Conservation (phyloP, 805 yeast species). For the Ogataea trehaloabstinens region DNA sequence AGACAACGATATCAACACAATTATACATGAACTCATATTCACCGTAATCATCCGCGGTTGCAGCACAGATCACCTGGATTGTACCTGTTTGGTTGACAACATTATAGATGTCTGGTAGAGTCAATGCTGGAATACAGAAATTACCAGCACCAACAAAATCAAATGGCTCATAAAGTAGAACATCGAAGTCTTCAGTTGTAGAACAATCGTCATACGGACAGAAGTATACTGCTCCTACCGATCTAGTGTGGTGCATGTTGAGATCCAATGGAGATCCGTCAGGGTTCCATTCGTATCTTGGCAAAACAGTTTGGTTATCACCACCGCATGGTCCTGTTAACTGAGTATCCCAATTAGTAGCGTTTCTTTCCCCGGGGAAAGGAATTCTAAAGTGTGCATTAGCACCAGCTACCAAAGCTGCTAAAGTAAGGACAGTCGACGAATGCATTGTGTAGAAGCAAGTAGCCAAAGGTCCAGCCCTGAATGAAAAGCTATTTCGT, state of each 20-base stretch:
- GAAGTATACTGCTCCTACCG: constrained; percentile 29
- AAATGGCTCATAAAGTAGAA: constrained; percentile 23
- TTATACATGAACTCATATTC: constrained; percentile 27
- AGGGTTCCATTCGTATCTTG: constrained; percentile 32
- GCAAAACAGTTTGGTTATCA: constrained; percentile 22
- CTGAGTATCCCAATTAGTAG: constrained; percentile 30
- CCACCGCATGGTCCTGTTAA: constrained; percentile 32
- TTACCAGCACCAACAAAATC: constrained; percentile 24
- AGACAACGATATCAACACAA: constrained; percentile 29
- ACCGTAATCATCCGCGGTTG: constrained; percentile 15
- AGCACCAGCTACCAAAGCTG: constrained; percentile 13
- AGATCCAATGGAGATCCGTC: constrained; percentile 31
- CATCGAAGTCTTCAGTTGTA: constrained; percentile 22
- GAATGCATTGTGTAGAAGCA: background rate
- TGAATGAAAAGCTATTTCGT: background rate
- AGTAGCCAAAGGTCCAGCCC: background rate
- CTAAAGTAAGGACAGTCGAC: background rate
- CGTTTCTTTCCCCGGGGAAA: constrained; percentile 33
- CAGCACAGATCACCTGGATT: constrained; percentile 27
- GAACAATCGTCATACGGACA: constrained; percentile 25
- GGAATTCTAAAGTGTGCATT: constrained; percentile 31
- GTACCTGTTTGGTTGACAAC: constrained; percentile 25
- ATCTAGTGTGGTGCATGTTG: constrained; percentile 16
- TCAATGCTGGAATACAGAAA: constrained; percentile 28
- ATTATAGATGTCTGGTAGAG: constrained; percentile 23